These are phyloP conservation scores for Eucalyptus erythrocorys DNA, from an alignment of 345 rosid genomes.

Conservation along the genomic window DNA sequence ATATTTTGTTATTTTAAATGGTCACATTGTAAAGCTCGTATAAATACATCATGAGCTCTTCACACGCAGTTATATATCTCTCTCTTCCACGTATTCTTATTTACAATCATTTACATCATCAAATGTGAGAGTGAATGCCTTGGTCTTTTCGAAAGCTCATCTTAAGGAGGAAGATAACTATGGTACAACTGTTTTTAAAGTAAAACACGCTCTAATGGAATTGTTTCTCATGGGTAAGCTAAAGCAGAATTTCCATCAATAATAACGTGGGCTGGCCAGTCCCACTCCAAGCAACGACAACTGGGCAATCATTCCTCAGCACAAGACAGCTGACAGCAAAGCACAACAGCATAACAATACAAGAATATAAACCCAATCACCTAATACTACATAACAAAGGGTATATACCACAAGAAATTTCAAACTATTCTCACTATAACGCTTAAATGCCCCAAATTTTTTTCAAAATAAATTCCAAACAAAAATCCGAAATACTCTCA, in stretches of 20 bases:
- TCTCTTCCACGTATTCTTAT: background rate
- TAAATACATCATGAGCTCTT: too few relatives aligned
- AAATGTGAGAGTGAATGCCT: background rate
- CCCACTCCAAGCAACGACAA: background rate
- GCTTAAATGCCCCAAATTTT: too few relatives aligned
- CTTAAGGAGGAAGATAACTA: background rate
- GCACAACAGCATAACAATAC: background rate
- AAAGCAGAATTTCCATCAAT: background rate
- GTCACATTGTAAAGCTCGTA: too few relatives aligned
- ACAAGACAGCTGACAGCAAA: background rate
- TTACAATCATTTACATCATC: background rate
- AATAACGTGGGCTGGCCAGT: background rate
- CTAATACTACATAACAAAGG: background rate
- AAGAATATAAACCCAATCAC: background rate
- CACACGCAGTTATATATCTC: background rate
- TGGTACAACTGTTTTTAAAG: background rate
- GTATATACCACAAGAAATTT: too few relatives aligned
- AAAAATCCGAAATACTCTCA: accelerated
- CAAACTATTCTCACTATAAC: too few relatives aligned
- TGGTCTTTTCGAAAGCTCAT: background rate
- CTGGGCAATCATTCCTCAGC: background rate
- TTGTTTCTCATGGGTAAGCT: background rate
- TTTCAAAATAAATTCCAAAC: too few relatives aligned
- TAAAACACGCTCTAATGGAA: background rate
- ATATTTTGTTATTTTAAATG: too few relatives aligned